A percentile compares a stretch with the other conserved stretches of the same genome.
Evolutionary conservation across 768 basidiomycete genomes (phyloP).

Genomic region (Mycena olivaceomarginata): DNA sequence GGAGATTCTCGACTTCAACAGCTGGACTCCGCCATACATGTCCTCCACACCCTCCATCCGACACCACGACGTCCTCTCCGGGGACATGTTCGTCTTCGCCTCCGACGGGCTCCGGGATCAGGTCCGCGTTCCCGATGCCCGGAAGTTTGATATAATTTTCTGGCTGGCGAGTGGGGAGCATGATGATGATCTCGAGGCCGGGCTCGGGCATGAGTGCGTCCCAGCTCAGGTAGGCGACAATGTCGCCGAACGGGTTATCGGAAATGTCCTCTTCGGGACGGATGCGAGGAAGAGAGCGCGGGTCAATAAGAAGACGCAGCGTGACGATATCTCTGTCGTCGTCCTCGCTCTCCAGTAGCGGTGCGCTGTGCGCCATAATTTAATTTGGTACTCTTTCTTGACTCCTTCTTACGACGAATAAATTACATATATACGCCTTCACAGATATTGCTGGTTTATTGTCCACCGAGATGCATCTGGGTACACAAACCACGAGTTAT

Average conservation of each 20-base stretch:
- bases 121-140: background rate
- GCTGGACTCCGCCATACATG: constrained; percentile 13
- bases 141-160: constrained; percentile 2
- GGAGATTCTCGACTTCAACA: background rate
- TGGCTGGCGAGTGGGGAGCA: background rate
- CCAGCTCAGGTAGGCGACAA: constrained; percentile 17
- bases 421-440: too few relatives aligned
- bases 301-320: background rate
- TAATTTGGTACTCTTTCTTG: too few relatives aligned
- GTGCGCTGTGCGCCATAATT: too few relatives aligned
- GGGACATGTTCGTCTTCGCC: constrained; percentile 24
- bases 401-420: too few relatives aligned
- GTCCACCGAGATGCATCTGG: too few relatives aligned
- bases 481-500: too few relatives aligned
- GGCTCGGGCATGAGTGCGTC: constrained; percentile 28
- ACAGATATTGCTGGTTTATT: too few relatives aligned
- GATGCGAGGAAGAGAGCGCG: constrained; percentile 11
- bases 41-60: background rate
- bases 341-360: background rate
- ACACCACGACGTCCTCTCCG: constrained; percentile 9
- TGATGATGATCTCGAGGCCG: background rate
- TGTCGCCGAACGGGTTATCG: constrained; percentile 11
- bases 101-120: constrained; percentile 31
- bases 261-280: constrained; percentile 27
- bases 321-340: constrained; percentile 33